phyloP scores from a whole-genome alignment of 2,329 filamentous ascomycete species.

The Epichloe sibirici region DNA sequence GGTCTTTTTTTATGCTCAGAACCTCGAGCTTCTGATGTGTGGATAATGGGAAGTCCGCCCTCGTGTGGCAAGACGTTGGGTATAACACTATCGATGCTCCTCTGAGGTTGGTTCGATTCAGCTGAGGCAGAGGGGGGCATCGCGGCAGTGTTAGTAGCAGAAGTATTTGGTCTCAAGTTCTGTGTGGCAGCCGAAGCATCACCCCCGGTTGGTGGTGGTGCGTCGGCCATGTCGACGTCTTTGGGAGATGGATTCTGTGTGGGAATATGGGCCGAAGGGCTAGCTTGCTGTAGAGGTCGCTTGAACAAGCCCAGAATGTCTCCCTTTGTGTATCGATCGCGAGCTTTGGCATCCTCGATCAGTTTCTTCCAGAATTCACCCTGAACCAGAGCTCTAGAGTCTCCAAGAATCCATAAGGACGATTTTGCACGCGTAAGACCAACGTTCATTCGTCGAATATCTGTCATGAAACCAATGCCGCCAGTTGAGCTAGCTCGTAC shows the following conservation, averaged over 20 bases:
- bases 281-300: constrained; percentile 27
- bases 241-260: background rate
- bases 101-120: background rate
- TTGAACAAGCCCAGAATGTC: constrained; percentile 39
- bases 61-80: constrained; percentile 13
- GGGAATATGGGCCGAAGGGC: constrained; percentile 11
- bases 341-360: constrained; percentile 64
- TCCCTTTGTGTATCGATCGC: constrained; percentile 66
- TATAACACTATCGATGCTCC: background rate
- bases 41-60: constrained; percentile 26
- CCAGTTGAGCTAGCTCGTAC: constrained; percentile 83
- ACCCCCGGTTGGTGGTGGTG: background rate
- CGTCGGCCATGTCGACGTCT: constrained; percentile 8
- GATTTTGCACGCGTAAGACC: constrained; percentile 93
- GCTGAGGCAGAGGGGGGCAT: constrained; percentile 1
- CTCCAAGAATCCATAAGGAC: constrained; percentile 90
- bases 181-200: background rate
- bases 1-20: constrained; percentile 29
- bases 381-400: constrained; percentile 73
- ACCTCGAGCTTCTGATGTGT: constrained; percentile 18
- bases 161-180: background rate
- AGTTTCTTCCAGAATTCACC: constrained; percentile 86
- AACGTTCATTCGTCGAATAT: constrained; percentile 98
- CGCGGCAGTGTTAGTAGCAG: background rate
- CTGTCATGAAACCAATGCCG: constrained; percentile 97